Conservation (phyloP, 768 basidiomycete species). For the Russula brevipes region DNA sequence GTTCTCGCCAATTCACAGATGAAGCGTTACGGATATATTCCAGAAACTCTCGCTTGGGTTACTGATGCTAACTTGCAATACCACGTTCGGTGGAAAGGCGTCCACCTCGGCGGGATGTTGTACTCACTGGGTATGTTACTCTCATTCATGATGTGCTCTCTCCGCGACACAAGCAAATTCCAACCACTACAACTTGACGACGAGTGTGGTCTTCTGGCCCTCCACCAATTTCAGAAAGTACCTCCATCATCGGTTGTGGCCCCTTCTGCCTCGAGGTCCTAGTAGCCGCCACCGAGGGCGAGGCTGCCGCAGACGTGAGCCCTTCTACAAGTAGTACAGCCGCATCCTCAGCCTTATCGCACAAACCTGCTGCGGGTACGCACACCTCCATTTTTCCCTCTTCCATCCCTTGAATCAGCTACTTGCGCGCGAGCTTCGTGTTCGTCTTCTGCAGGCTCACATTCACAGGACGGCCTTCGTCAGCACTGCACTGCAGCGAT, state of each 20-base stretch:
- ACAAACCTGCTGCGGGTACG: conserved; percentile 62
- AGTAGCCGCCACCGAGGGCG: conserved; percentile 42
- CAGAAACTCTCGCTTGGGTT: background rate
- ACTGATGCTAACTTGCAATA: background rate
- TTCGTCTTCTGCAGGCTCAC: conserved; percentile 72
- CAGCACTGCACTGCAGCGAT: conserved; percentile 54
- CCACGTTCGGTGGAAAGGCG: conserved; percentile 42
- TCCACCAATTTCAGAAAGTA: conserved; percentile 60
- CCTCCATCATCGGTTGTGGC: conserved; percentile 67
- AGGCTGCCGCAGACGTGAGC: conserved; percentile 35
- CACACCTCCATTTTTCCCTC: conserved; percentile 1
- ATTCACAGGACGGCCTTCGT: conserved; percentile 60
- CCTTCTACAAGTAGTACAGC: conserved; percentile 66
- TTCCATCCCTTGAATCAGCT: conserved; percentile 33
- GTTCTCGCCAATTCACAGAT: conserved; percentile 52
- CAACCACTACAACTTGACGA: background rate
- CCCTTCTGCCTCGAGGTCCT: conserved; percentile 64
- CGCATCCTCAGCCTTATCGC: conserved; percentile 70
- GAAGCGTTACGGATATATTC: conserved; percentile 55
- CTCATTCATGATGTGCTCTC: conserved; percentile 4
- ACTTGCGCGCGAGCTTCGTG: conserved; percentile 52
- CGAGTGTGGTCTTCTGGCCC: conserved; percentile 74
- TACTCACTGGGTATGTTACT: conserved; percentile 48
- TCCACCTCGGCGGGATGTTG: conserved; percentile 53
- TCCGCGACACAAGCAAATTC: conserved; percentile 24